These are phyloP conservation scores for Udeniomyces megalosporus DNA, from an alignment of 768 basidiomycete genomes.

Conservation along the genomic window DNA sequence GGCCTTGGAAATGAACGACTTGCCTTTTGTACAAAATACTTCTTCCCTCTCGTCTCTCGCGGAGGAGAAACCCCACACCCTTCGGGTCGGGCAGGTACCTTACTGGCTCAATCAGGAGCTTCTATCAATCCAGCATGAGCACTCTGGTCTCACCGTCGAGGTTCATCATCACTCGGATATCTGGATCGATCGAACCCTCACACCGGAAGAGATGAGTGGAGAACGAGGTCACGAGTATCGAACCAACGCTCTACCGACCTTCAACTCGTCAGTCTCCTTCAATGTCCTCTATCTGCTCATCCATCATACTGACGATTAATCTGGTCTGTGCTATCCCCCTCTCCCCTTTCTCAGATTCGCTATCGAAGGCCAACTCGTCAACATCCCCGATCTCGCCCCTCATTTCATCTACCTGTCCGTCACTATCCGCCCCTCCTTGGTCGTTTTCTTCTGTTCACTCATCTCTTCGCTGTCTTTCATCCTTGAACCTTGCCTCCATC, in stretches of 20 bases:
- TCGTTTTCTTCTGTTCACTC: background rate
- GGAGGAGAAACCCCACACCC: background rate
- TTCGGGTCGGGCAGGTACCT: slow-evolving; percentile 8
- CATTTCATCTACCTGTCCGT: slow-evolving; percentile 1
- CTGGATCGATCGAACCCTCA: slow-evolving; percentile 1
- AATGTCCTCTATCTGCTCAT: background rate
- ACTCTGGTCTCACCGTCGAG: slow-evolving; percentile 1
- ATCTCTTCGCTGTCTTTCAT: background rate
- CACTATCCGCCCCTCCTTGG: background rate
- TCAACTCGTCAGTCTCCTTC: slow-evolving; percentile 7
- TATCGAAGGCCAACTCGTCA: slow-evolving; percentile 10
- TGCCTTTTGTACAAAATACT: background rate
- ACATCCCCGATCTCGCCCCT: slow-evolving; percentile 11
- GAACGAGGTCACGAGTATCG: background rate
- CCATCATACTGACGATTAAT: background rate
- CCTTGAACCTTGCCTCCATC: background rate
- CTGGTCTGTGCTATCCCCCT: background rate
- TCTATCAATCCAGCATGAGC: background rate
- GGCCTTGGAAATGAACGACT: background rate
- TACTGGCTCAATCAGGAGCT: background rate
- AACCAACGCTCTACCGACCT: slow-evolving; percentile 4
- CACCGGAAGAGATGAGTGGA: background rate
- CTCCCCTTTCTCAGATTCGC: slow-evolving; percentile 1
- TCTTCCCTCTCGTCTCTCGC: background rate
- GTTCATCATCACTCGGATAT: slow-evolving; percentile 13